These are phyloP conservation scores for Canna indica DNA, from an alignment of 176 grass and related monocot species.

Conservation along the genomic window DNA sequence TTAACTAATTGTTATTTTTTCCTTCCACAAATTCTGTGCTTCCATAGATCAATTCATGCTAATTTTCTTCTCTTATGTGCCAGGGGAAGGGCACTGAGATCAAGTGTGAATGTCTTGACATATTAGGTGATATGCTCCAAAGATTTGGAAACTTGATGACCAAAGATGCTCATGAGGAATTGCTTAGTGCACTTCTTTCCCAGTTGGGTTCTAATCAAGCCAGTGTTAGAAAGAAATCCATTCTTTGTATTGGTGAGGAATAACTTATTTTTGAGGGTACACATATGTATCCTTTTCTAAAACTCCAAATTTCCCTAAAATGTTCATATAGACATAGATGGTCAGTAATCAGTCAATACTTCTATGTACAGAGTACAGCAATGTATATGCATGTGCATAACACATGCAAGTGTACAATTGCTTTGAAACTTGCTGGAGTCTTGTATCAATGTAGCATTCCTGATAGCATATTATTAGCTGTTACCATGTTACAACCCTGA, in stretches of 20 bases:
- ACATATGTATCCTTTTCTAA: background rate
- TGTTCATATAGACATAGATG: too few relatives aligned
- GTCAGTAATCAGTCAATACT: too few relatives aligned
- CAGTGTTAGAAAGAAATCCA: constrained; percentile 85
- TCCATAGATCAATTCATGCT: background rate
- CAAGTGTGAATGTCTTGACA: constrained; percentile 94
- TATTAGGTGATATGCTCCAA: constrained; percentile 83
- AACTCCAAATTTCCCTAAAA: background rate
- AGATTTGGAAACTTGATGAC: constrained; percentile 76
- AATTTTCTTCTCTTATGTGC: background rate
- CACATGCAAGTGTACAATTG: background rate
- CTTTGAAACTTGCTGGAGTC: too few relatives aligned
- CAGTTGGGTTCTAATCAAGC: constrained; percentile 81
- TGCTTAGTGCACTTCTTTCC: constrained; percentile 61
- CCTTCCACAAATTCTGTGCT: background rate
- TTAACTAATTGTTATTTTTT: background rate
- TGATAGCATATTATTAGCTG: background rate
- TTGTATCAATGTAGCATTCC: too few relatives aligned
- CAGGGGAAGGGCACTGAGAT: constrained; percentile 88
- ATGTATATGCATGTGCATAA: too few relatives aligned
- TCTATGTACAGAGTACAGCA: too few relatives aligned
- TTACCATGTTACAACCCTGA: background rate
- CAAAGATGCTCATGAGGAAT: constrained; percentile 65
- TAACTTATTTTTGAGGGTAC: background rate
- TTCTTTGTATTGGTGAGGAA: constrained; percentile 77